Conservation (phyloP, 495 filamentous ascomycete genomes). For the Durotheca rogersii region DNA sequence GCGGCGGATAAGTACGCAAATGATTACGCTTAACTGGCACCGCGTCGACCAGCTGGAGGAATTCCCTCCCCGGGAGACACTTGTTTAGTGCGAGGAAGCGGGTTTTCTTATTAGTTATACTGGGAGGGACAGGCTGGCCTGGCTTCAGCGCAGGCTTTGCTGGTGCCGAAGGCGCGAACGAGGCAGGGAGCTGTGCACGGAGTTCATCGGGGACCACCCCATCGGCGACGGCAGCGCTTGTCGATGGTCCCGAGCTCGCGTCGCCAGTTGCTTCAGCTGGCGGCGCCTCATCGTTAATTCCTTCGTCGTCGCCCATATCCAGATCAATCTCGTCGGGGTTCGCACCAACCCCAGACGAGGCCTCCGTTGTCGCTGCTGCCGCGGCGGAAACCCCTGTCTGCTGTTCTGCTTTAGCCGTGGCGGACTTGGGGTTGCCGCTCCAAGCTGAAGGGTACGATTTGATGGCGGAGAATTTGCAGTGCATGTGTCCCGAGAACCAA, state of each 20-base stretch:
- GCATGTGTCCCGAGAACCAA: constrained; percentile 95
- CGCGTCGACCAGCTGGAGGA: constrained; percentile 73
- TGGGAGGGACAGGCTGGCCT: constrained; percentile 48
- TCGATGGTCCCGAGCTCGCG: not conserved
- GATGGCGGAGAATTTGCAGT: constrained; percentile 77
- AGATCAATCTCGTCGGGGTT: constrained; percentile 60
- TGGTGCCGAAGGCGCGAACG: constrained; percentile 53
- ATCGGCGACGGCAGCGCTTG: constrained; percentile 29
- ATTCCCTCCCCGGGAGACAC: constrained; percentile 72
- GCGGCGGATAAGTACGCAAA: constrained; percentile 13
- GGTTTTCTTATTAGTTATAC: constrained; percentile 72
- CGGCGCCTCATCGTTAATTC: constrained; percentile 24
- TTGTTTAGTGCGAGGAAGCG: constrained; percentile 91
- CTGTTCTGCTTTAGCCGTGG: not conserved
- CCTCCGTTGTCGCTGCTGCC: not conserved
- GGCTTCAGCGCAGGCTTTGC: constrained; percentile 34
- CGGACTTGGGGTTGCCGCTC: too few species aligned
- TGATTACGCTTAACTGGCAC: constrained; percentile 36
- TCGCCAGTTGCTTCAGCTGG: not conserved
- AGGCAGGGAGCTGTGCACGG: constrained; percentile 64
- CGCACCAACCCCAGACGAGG: too few species aligned
- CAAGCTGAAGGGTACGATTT: too few species aligned
- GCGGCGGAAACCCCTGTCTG: constrained; percentile 1
- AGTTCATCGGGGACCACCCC: constrained; percentile 61
- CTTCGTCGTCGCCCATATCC: constrained; percentile 56